Evolutionary conservation across 148 eudicot species (phyloP).

Genomic region (Nepenthes gracilis): DNA sequence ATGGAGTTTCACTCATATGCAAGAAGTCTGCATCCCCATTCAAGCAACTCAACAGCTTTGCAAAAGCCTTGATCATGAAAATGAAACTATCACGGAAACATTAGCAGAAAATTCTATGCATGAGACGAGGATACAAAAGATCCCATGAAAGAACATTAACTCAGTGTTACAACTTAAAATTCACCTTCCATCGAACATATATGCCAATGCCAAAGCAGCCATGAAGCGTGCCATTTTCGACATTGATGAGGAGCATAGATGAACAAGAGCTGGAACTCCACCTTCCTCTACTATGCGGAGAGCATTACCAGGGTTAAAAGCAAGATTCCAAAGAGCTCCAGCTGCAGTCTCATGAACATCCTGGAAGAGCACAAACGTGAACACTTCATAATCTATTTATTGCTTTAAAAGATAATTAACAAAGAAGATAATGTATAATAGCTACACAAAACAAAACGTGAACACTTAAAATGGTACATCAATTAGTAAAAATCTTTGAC

Average conservation of each 20-base stretch:
- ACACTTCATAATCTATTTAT: not conserved
- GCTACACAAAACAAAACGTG: too few relatives aligned
- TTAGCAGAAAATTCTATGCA: not conserved
- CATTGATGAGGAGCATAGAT: slow-evolving; percentile 73
- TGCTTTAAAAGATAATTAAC: not conserved
- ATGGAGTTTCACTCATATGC: not conserved
- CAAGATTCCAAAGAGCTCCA: slow-evolving; percentile 99
- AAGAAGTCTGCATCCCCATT: not conserved
- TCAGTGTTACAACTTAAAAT: not conserved
- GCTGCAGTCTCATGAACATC: slow-evolving; percentile 99
- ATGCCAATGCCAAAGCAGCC: slow-evolving; percentile 91
- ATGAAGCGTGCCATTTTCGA: slow-evolving; percentile 98
- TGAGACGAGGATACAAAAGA: not conserved
- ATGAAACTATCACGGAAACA: not conserved
- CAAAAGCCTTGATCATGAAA: not conserved
- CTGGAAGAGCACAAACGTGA: slow-evolving; percentile 19
- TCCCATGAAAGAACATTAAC: not conserved
- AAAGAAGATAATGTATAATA: not conserved
- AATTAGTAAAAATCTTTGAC: too few relatives aligned
- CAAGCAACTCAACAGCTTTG: not conserved
- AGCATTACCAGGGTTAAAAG: slow-evolving; percentile 89
- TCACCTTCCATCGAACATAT: slow-evolving; percentile 97
- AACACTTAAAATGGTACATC: too few relatives aligned
- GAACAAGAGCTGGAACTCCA: slow-evolving; percentile 81
- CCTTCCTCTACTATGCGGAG: slow-evolving; percentile 89